Evolutionary conservation across 2,329 filamentous ascomycete species (phyloP), one percentile per base, ranked within the genome.

Genomic region (Pyricularia grisea): DNA sequence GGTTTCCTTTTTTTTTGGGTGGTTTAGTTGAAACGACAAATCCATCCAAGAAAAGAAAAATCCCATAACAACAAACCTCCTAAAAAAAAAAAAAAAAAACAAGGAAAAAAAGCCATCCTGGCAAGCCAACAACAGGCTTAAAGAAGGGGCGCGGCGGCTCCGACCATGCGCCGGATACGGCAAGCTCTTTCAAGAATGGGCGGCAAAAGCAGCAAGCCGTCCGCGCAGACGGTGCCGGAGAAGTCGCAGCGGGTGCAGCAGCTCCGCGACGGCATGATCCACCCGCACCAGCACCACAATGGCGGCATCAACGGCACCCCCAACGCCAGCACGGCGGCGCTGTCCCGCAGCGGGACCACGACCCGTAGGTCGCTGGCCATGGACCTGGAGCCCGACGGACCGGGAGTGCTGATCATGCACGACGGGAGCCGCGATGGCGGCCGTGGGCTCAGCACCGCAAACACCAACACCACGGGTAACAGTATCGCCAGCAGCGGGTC

Each of bases 201-300:
- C 58, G 58, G 58, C 58, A 61, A 61, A n/a, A 61, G 58, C 58
- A 61, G 58, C 58, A 61, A 61, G 58, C 58, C 58, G 58, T 61
- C 58, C 58, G 23, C 14, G 58, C 58, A 61, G n/a, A 25, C 58
- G 58, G 58, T 61, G 58, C 58, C 58, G n/a, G 58, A 61, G 58
- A 61, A 61, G 58, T 23, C 58, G 58, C 58, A 61, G 58, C 58
- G 58, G n/a, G 58, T 61, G 58, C 58, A 61, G 23, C 58, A 61
- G 58, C 58, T 61, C 58, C 58, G 58, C 58, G 58, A 61, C 58
- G 58, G 58, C 55, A 9, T 60, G 6, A 12, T 17, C 50, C 50
- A 23, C 55, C 55, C 55, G n/a, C 58, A 61, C 58, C 58, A 23
- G n/a, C 58, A 61, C 14, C 58, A 27, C 25, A 12, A 23, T 12